Evolutionary conservation across 768 basidiomycete species (phyloP).

Genomic region (Cystobasidium onofrii): DNA sequence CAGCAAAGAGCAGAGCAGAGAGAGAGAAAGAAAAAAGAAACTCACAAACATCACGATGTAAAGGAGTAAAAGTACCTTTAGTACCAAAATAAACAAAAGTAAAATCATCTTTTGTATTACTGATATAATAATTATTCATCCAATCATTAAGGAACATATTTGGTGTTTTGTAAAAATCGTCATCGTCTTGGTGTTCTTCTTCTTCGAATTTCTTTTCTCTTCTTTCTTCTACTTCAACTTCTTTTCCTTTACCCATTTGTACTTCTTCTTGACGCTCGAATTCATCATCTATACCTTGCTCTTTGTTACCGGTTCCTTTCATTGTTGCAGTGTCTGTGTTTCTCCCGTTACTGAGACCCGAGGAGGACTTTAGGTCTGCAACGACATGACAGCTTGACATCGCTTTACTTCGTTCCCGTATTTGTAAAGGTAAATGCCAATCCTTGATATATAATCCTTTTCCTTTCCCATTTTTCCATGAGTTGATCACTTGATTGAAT

Average conservation of each 20-base stretch:
- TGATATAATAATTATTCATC: constrained; percentile 36
- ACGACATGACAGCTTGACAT: too few species aligned
- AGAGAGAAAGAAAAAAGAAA: background rate
- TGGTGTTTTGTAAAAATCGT: constrained; percentile 28
- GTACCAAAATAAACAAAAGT: constrained; percentile 39
- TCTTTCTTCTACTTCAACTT: background rate
- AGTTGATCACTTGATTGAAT: background rate
- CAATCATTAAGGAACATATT: constrained; percentile 38
- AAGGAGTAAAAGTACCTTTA: constrained; percentile 31
- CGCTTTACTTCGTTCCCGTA: background rate
- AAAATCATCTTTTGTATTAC: constrained; percentile 35
- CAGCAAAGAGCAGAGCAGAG: background rate
- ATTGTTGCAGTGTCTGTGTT: too few species aligned
- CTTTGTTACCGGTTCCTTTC: too few species aligned
- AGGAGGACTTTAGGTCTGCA: too few species aligned
- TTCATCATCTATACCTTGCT: too few species aligned
- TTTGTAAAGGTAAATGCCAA: constrained; percentile 17
- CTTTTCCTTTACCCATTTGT: too few species aligned
- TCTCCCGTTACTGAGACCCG: too few species aligned
- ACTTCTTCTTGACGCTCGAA: too few species aligned
- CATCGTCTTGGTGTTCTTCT: background rate
- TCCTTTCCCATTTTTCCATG: constrained; percentile 16
- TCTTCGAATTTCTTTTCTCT: background rate
- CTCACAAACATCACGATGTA: constrained; percentile 41
- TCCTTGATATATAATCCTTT: constrained; percentile 24